Percentiles rank a stretch among this genome's conserved stretches.
These are phyloP conservation scores for Hebeloma cylindrosporum DNA, from an alignment of 768 basidiomycete genomes.

Conservation along the genomic window DNA sequence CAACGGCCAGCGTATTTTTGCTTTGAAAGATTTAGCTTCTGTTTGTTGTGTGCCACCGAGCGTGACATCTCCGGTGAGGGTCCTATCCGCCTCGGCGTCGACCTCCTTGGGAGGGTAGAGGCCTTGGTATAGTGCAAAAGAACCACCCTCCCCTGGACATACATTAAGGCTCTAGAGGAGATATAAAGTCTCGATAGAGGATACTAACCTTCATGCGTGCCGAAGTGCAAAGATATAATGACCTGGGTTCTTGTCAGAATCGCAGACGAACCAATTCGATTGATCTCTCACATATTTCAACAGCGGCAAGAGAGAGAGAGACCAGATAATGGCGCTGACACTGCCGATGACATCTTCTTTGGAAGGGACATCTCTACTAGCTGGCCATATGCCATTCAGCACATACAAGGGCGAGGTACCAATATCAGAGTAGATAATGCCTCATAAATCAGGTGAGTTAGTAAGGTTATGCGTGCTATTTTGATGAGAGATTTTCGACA, in stretches of 20 bases:
- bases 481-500: not conserved
- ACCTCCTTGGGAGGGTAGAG: constrained; percentile 50
- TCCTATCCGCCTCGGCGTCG: constrained; percentile 50
- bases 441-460: constrained; percentile 24
- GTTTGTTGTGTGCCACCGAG: constrained; percentile 14
- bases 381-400: constrained; percentile 63
- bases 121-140: constrained; percentile 64
- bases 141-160: constrained; percentile 60
- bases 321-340: constrained; percentile 64
- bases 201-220: constrained; percentile 47
- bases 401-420: constrained; percentile 66
- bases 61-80: constrained; percentile 49
- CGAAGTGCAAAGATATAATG: constrained; percentile 39
- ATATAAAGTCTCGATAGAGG: constrained; percentile 5
- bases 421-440: constrained; percentile 50
- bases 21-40: constrained; percentile 24
- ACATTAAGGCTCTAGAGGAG: not conserved
- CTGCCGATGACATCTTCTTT: constrained; percentile 65
- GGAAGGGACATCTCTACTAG: constrained; percentile 44
- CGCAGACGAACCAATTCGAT: not conserved
- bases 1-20: constrained; percentile 46
- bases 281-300: constrained; percentile 55
- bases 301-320: constrained; percentile 58
- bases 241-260: constrained; percentile 32
- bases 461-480: not conserved